A percentile compares a stretch with the other conserved stretches of the same genome.
These are phyloP conservation scores for Mortierella sp. DNA, from an alignment of 371 early-diverging fungal species.

Conservation along the genomic window DNA sequence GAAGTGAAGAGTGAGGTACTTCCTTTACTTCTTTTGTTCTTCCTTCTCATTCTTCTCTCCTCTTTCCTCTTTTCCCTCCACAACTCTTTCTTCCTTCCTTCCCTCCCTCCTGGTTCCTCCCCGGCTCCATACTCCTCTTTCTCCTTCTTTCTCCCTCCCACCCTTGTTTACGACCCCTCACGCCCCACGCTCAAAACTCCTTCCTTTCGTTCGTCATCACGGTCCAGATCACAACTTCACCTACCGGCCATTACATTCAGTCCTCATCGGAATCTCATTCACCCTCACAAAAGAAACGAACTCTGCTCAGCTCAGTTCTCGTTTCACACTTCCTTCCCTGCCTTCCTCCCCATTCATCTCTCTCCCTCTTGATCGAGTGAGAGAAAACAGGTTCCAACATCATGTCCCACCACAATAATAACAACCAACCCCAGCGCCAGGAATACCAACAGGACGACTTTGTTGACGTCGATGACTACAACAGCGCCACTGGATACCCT, in stretches of 20 bases:
- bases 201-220: background rate
- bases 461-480: slow-evolving; percentile 10
- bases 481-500: slow-evolving; percentile 8
- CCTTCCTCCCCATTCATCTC: background rate
- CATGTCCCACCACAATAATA: slow-evolving; percentile 18
- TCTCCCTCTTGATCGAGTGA: background rate
- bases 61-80: background rate
- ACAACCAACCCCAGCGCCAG: background rate
- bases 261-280: slow-evolving; percentile 15
- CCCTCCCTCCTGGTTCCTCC: background rate
- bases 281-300: background rate
- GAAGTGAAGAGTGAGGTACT: too few species aligned
- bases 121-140: background rate
- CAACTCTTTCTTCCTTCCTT: background rate
- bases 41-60: background rate
- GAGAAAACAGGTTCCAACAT: background rate
- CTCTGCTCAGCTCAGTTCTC: background rate
- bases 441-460: background rate
- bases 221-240: slow-evolving; percentile 1
- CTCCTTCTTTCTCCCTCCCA: background rate
- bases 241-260: background rate
- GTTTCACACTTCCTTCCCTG: background rate
- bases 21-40: background rate
- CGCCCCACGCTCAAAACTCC: background rate
- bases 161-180: background rate